Percentiles rank a stretch among this genome's conserved stretches.
These are phyloP conservation scores for Venturia oleaginea DNA, from an alignment of 2,329 filamentous ascomycete genomes.

Conservation along the genomic window DNA sequence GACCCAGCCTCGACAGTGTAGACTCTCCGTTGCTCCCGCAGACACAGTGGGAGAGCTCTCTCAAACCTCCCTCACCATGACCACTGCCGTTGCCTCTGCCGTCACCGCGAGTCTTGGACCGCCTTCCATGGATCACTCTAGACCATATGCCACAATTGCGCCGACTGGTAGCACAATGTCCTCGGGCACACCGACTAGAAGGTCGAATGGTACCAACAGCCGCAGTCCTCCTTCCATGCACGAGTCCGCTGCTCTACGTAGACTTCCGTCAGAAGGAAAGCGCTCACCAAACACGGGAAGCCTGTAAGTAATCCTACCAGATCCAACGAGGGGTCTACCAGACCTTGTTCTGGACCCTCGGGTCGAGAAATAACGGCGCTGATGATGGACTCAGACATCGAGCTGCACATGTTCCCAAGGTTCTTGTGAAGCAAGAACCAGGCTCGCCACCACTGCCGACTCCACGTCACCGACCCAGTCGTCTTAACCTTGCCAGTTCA, in stretches of 20 bases:
- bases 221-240: conserved; percentile 15
- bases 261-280: conserved; percentile 40
- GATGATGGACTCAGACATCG: neutral
- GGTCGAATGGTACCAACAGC: conserved; percentile 14
- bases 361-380: neutral
- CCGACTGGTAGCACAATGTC: conserved; percentile 19
- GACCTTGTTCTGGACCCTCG: conserved; percentile 20
- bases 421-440: conserved; percentile 94
- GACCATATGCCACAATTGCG: conserved; percentile 36
- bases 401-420: conserved; percentile 48
- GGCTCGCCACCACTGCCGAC: conserved; percentile 76
- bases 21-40: neutral
- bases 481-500: conserved; percentile 59
- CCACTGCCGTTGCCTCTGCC: conserved; percentile 37
- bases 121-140: conserved; percentile 26
- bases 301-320: conserved; percentile 21
- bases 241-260: conserved; percentile 25
- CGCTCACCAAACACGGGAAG: conserved; percentile 44
- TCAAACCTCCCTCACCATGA: conserved; percentile 28
- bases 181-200: conserved; percentile 17
- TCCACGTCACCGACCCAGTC: conserved; percentile 65
- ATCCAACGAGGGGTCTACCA: conserved; percentile 18
- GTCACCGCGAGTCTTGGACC: conserved; percentile 30
- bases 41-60: neutral
- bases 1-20: neutral